Conservation (phyloP, 1,284 basidiomycete genomes). For the Cutaneotrichosporon dermatis region DNA sequence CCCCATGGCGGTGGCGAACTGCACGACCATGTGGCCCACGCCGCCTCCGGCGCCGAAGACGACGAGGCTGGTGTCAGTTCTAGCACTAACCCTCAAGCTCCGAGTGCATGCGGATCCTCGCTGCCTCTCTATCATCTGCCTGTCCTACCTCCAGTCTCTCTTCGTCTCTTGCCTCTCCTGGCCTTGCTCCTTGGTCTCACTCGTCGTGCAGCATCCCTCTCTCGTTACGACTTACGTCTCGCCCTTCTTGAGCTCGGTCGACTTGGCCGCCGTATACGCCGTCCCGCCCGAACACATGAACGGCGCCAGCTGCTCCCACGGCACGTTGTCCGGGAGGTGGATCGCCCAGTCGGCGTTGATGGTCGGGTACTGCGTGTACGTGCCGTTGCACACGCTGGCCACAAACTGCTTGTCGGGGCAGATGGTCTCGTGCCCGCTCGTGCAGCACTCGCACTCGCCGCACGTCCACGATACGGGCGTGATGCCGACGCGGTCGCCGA, state of each 20-base stretch:
- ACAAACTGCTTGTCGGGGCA: conserved; percentile 12
- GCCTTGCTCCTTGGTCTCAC: too few species aligned
- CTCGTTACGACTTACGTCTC: neutral
- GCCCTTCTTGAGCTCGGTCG: conserved; percentile 13
- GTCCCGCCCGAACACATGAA: conserved; percentile 23
- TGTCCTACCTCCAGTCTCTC: too few species aligned
- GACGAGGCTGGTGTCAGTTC: neutral
- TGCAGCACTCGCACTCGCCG: conserved; percentile 19
- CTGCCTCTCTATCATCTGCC: too few species aligned
- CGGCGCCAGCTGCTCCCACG: conserved; percentile 18
- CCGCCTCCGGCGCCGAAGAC: conserved; percentile 19
- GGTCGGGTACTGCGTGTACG: conserved; percentile 19
- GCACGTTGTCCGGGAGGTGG: conserved; percentile 14
- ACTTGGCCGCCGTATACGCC: conserved; percentile 20
- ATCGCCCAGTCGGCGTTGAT: conserved; percentile 16
- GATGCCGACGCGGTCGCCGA: conserved; percentile 19
- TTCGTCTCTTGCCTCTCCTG: too few species aligned
- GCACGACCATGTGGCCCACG: conserved; percentile 22
- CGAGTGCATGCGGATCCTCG: too few species aligned
- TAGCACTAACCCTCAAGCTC: too few species aligned
- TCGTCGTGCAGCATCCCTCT: too few species aligned
- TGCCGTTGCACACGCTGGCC: conserved; percentile 13
- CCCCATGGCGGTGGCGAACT: conserved; percentile 18
- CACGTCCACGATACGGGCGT: conserved; percentile 14
- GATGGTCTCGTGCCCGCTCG: conserved; percentile 16